phyloP scores from a whole-genome alignment of 140 eudicot genomes.

The Cichorium intybus region DNA sequence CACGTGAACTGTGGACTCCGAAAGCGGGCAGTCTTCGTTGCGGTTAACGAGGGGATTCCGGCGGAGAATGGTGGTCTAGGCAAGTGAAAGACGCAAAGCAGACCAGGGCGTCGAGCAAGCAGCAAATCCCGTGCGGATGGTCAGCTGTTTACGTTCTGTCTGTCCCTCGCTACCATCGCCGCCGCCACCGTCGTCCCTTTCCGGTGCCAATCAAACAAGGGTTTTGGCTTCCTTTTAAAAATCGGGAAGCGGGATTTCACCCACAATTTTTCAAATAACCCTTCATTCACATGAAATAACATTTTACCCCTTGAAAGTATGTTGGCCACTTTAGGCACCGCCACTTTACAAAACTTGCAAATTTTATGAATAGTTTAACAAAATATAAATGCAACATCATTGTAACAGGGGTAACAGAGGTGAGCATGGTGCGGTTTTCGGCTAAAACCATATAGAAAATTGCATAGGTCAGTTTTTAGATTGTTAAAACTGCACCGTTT shows the following conservation, averaged over 20 bases:
- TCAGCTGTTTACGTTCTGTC: slow-evolving; percentile 9
- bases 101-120: slow-evolving; percentile 24
- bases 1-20: slow-evolving; percentile 17
- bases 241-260: neutral
- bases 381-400: too few relatives aligned
- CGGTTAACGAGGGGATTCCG: slow-evolving; percentile 11
- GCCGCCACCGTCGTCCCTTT: neutral
- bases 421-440: too few relatives aligned
- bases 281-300: neutral
- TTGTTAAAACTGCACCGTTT: too few relatives aligned
- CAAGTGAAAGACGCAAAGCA: neutral
- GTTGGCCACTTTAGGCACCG: neutral
- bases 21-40: slow-evolving; percentile 49
- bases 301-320: neutral
- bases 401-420: too few relatives aligned
- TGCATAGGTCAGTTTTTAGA: too few relatives aligned
- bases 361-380: neutral
- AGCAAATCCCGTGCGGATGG: slow-evolving; percentile 3
- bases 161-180: slow-evolving; percentile 2
- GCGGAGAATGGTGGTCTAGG: slow-evolving; percentile 7
- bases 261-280: neutral
- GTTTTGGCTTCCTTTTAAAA: neutral
- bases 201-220: slow-evolving; percentile 26
- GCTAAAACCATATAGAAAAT: too few relatives aligned
- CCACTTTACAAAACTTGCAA: neutral